phyloP scores from a whole-genome alignment of 163 green algal species.

The Chlorella variabilis region DNA sequence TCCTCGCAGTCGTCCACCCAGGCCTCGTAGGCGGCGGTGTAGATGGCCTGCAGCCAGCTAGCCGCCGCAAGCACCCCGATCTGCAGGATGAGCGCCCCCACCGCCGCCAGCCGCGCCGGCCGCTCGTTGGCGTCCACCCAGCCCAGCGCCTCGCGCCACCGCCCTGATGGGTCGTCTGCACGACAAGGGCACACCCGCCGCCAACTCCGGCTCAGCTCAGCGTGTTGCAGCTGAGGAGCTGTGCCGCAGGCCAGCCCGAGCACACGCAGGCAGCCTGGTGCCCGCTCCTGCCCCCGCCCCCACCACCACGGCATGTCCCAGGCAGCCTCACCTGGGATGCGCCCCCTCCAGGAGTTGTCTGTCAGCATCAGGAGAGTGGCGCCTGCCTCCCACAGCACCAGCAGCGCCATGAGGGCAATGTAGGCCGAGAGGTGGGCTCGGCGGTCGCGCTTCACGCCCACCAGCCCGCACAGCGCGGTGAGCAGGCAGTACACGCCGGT shows the following conservation, averaged over 20 bases:
- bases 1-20: constrained; percentile 39
- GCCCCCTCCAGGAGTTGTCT: constrained; percentile 27
- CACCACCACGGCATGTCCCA: no score
- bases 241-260: no score
- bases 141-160: constrained; percentile 14
- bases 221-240: no score
- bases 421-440: background rate
- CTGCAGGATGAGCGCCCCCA: constrained; percentile 11
- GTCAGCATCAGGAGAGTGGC: constrained; percentile 42
- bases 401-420: constrained; percentile 24
- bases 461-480: constrained; percentile 11
- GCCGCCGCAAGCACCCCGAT: constrained; percentile 32
- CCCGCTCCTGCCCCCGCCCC: no score
- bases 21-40: constrained; percentile 37
- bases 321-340: constrained; percentile 20
- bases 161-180: constrained; percentile 32
- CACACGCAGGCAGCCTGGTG: no score
- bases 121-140: background rate
- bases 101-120: background rate
- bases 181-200: no score
- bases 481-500: constrained; percentile 21
- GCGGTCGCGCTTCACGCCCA: constrained; percentile 20
- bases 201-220: no score
- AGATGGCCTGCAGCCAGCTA: constrained; percentile 44
- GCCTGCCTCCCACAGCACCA: constrained; percentile 31